A percentile compares a stretch with the other conserved stretches of the same genome.
phyloP scores from a whole-genome alignment of 495 filamentous ascomycete genomes.

The Trichocladium uniseriatum region DNA sequence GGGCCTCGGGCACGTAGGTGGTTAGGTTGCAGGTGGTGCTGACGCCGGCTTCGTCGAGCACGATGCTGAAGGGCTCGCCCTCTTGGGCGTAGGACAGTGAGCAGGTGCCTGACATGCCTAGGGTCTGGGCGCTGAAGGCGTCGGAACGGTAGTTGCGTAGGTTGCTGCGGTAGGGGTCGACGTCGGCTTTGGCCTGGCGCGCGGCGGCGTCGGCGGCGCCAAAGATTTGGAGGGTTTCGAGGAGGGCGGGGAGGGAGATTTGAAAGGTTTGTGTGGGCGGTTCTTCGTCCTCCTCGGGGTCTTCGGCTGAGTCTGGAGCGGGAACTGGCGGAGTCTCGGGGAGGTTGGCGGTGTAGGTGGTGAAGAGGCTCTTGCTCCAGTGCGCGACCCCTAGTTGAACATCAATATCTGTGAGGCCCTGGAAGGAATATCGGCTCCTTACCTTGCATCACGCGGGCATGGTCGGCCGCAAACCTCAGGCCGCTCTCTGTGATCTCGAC shows the following conservation, averaged over 20 bases:
- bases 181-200: conserved; percentile 43
- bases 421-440: conserved; percentile 1
- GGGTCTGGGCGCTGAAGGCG: conserved; percentile 64
- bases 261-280: conserved; percentile 52
- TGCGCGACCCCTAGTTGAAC: conserved; percentile 53
- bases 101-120: conserved; percentile 75
- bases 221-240: conserved; percentile 94
- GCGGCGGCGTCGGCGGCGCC: conserved; percentile 59
- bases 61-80: conserved; percentile 69
- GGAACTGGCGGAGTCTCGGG: conserved; percentile 25
- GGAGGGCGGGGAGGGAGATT: conserved; percentile 73
- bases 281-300: conserved; percentile 10
- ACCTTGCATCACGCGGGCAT: conserved; percentile 79
- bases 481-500: conserved; percentile 77
- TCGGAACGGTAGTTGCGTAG: conserved; percentile 48
- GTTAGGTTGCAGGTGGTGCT: conserved; percentile 84
- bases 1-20: conserved; percentile 69
- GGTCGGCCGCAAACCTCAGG: conserved; percentile 77
- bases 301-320: not conserved
- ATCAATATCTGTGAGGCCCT: not conserved
- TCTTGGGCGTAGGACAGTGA: conserved; percentile 62
- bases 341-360: conserved; percentile 56
- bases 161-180: conserved; percentile 44
- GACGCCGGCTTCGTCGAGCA: conserved; percentile 74
- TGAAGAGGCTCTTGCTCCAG: conserved; percentile 72